Percentiles rank a stretch among this genome's conserved stretches.
Conservation (phyloP, 2,329 filamentous ascomycete species). For the Ophiostoma triangulosporum region DNA sequence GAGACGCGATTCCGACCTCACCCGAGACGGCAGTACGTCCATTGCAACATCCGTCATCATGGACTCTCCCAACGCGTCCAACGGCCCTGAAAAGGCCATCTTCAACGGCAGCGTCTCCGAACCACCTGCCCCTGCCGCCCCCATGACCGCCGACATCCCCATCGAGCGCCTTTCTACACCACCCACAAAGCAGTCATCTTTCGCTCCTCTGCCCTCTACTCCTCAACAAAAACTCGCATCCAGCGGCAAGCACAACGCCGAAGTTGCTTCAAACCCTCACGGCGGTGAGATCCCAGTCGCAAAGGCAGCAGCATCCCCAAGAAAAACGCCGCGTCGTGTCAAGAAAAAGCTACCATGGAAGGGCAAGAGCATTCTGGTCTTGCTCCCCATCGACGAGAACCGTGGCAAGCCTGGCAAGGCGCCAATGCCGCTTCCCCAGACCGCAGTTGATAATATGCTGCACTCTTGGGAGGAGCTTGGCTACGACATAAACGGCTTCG, state of each 20-base stretch:
- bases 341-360: conserved; percentile 65
- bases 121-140: not conserved
- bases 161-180: not conserved
- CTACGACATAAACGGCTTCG: conserved; percentile 56
- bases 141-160: not conserved
- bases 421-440: conserved; percentile 38
- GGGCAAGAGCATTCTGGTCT: conserved; percentile 59
- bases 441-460: conserved; percentile 48
- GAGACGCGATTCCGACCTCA: not conserved
- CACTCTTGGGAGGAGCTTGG: conserved; percentile 54
- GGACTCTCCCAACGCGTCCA: not conserved
- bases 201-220: not conserved
- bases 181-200: not conserved
- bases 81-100: not conserved
- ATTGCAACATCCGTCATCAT: conserved; percentile 2
- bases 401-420: conserved; percentile 44
- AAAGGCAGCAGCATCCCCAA: conserved; percentile 17
- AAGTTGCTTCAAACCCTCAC: not conserved
- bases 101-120: not conserved
- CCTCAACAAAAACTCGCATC: conserved; percentile 1
- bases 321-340: conserved; percentile 37
- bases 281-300: conserved; percentile 6
- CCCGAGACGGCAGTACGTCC: not conserved
- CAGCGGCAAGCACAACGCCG: not conserved
- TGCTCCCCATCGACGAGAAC: conserved; percentile 53